phyloP scores from a whole-genome alignment of 345 rosid species.

The Boechera divaricarpa region DNA sequence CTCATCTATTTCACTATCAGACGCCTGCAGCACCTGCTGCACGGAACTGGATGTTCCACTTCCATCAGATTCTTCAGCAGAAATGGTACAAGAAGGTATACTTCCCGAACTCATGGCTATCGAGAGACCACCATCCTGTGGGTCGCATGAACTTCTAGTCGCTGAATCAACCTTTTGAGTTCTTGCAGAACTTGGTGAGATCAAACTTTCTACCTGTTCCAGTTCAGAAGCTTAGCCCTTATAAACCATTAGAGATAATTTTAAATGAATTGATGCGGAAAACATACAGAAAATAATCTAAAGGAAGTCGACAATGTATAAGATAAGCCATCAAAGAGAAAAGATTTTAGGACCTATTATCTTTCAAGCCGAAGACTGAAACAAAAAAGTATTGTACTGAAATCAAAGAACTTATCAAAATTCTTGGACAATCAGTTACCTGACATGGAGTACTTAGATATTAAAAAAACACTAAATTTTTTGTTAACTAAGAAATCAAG shows the following conservation, averaged over 20 bases:
- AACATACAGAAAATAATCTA: constrained; percentile 20
- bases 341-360: constrained; percentile 2
- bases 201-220: constrained; percentile 52
- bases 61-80: constrained; percentile 49
- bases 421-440: constrained; percentile 6
- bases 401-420: constrained; percentile 21
- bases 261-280: neutral
- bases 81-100: constrained; percentile 44
- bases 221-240: constrained; percentile 45
- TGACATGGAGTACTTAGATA: constrained; percentile 6
- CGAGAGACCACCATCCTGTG: constrained; percentile 45
- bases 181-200: constrained; percentile 44
- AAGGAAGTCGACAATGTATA: constrained; percentile 15
- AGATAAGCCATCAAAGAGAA: constrained; percentile 22
- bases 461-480: neutral
- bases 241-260: constrained; percentile 41
- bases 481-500: constrained; percentile 14
- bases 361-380: constrained; percentile 16
- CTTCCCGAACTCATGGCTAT: constrained; percentile 50
- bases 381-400: constrained; percentile 4
- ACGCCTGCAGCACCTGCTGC: constrained; percentile 36
- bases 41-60: constrained; percentile 42
- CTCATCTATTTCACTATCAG: constrained; percentile 49
- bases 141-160: constrained; percentile 47
- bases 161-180: constrained; percentile 51